Base-by-base conservation (phyloP, 2,329 filamentous ascomycete species). In the Paradendryphiella salina region DNA sequence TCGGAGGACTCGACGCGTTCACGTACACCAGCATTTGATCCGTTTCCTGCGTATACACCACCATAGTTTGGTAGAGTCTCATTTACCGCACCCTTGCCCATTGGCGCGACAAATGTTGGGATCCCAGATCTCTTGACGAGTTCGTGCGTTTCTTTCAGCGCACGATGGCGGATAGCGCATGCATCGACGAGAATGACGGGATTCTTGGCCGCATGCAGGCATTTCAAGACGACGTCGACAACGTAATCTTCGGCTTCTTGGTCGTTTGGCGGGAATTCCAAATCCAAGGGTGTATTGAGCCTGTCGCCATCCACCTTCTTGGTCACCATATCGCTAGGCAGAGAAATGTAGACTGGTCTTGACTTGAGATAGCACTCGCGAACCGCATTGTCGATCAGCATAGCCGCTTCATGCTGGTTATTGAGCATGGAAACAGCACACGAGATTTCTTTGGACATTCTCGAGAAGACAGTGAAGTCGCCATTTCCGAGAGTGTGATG, bases 91-190 rank as follows among this genome's bases (percentile, higher is more conserved):
- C 90, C 84, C 76, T 96, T 96, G 38, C 90, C 90, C 88, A 95
- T 95, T 2, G 90, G 89, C 0, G 90, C 88, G n/a, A 92, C 88
- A 63, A 94, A 95, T 0, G 89, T 87, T 4, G 91, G 90, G 6
- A 96, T 77, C 3, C 83, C 79, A 1, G 89, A 89, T 72, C 86
- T 89, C 53, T 86, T 79, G 43, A 95, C 77, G 13, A 96, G 77
- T 6, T 83, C 82, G 60, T 89, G 84, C 14, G 90, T 85, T 71
- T 94, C 89, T 1, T 83, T 73, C 1, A 92, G 73, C 13, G 88
- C 87, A 34, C 86, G 80, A 67, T 94, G 88, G 28, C 90, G 85
- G 57, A 91, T 85, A 9, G 89, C 87, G 64, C 90, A 94, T 28
- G 88, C 89, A 71, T 96, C 91, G 5, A 95, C 85, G 5, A 96